Percentiles rank a stretch among this genome's conserved stretches.
These are phyloP conservation scores for Phtheirospermum japonicum DNA, from an alignment of 257 asterid species.

Conservation along the genomic window DNA sequence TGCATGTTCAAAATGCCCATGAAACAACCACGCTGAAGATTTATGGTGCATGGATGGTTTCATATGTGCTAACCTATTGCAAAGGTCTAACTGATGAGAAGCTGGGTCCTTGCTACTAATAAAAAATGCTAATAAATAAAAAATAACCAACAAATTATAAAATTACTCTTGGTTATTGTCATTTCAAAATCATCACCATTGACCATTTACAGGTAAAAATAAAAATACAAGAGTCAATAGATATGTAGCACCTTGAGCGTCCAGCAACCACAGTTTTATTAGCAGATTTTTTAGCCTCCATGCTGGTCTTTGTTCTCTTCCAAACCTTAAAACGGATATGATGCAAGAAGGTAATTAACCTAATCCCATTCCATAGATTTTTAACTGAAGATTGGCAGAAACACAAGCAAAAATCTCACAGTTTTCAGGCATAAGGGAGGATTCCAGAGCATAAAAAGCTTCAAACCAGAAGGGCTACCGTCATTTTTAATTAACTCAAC, in stretches of 20 bases:
- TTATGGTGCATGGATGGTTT: conserved; percentile 3
- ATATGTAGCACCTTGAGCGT: conserved; percentile 68
- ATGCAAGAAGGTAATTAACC: conserved; percentile 23
- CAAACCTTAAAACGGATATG: conserved; percentile 43
- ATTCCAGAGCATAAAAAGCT: conserved; percentile 90
- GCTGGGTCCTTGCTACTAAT: too few species aligned
- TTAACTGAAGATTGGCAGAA: conserved; percentile 24
- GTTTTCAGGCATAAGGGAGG: conserved; percentile 75
- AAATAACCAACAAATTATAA: too few species aligned
- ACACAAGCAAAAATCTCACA: conserved; percentile 45
- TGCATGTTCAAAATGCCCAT: conserved; percentile 8
- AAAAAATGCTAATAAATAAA: too few species aligned
- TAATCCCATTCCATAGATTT: conserved; percentile 4
- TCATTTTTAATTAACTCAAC: conserved; percentile 76
- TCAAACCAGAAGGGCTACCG: conserved; percentile 94
- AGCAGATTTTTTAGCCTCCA: conserved; percentile 38
- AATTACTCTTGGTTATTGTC: conserved; percentile 14
- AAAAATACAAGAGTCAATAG: too few species aligned
- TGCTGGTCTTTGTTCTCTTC: conserved; percentile 44
- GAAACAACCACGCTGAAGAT: conserved; percentile 14
- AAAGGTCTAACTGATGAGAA: too few species aligned
- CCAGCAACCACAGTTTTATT: conserved; percentile 50
- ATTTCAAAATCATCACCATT: conserved; percentile 8
- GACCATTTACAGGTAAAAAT: too few species aligned
- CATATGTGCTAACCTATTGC: too few species aligned